Percentiles rank a stretch among this genome's conserved stretches.
Conservation (phyloP, 139 green algal species). For the Ulvella scutata region DNA sequence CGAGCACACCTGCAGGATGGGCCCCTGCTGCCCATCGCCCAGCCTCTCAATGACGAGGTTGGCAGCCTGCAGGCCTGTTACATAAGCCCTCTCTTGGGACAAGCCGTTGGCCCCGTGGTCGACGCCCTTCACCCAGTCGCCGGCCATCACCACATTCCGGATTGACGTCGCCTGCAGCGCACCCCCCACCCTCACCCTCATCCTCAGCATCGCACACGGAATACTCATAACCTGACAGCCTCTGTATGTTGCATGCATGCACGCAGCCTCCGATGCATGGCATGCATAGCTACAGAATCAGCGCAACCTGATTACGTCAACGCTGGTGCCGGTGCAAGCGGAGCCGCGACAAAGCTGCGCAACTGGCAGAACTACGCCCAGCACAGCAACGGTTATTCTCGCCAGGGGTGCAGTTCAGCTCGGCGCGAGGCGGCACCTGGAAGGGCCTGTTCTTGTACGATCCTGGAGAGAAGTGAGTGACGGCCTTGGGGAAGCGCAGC, state of each 20-base stretch:
- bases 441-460: slow-evolving; percentile 32
- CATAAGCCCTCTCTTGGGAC: slow-evolving; percentile 64
- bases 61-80: slow-evolving; percentile 62
- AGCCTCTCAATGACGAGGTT: slow-evolving; percentile 47
- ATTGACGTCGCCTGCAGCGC: not conserved
- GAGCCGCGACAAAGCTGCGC: no score
- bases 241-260: no score
- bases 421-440: slow-evolving; percentile 52
- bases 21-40: slow-evolving; percentile 20
- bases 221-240: no score
- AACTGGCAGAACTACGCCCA: no score
- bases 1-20: slow-evolving; percentile 10
- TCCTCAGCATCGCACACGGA: no score
- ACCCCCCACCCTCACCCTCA: no score
- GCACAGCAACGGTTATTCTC: no score
- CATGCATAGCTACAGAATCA: no score
- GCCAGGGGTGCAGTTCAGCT: no score
- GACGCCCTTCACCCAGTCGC: slow-evolving; percentile 75
- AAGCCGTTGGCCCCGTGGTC: slow-evolving; percentile 63
- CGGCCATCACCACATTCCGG: slow-evolving; percentile 34
- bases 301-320: no score
- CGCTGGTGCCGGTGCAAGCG: no score
- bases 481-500: slow-evolving; percentile 53
- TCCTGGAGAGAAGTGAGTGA: slow-evolving; percentile 77
- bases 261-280: no score